Conservation (phyloP, 106 monocot species). For the Chionographis japonica region DNA sequence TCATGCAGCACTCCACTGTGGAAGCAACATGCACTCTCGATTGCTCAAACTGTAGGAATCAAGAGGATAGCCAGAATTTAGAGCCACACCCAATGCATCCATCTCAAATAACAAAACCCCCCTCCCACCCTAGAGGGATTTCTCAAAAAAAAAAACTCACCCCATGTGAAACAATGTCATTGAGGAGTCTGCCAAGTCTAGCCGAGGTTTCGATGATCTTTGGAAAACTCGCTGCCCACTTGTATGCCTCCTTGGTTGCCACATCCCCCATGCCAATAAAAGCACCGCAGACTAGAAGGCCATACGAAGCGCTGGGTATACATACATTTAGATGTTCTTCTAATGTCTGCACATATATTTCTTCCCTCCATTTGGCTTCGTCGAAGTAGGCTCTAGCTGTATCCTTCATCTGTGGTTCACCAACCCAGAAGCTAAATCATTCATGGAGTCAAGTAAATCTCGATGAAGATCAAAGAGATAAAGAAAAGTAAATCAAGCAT, state of each 20-base stretch:
- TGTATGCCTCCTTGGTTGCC: constrained; percentile 5
- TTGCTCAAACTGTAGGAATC: constrained; percentile 10
- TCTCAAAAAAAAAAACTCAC: too few relatives aligned
- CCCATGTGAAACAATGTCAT: constrained; percentile 6
- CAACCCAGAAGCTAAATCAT: neutral
- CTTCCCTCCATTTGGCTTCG: constrained; percentile 2
- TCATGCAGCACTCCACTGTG: constrained; percentile 12
- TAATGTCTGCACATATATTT: neutral
- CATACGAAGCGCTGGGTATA: neutral
- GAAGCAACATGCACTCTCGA: neutral
- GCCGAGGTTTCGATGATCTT: neutral
- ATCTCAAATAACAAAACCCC: too few relatives aligned
- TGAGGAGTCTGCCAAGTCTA: neutral
- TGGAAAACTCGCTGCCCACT: neutral
- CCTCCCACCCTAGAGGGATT: too few relatives aligned
- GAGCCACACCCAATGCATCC: too few relatives aligned
- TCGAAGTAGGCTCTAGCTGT: neutral
- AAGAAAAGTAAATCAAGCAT: neutral
- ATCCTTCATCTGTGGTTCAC: neutral
- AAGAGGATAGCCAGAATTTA: too few relatives aligned
- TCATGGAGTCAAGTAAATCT: too few relatives aligned
- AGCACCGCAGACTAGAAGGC: neutral
- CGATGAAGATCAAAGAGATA: neutral
- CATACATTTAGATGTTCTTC: constrained; percentile 2
- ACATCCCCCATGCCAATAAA: neutral